These are phyloP conservation scores for Chimonanthus praecox DNA, from an alignment of 164 flowering plant genomes.

Conservation along the genomic window DNA sequence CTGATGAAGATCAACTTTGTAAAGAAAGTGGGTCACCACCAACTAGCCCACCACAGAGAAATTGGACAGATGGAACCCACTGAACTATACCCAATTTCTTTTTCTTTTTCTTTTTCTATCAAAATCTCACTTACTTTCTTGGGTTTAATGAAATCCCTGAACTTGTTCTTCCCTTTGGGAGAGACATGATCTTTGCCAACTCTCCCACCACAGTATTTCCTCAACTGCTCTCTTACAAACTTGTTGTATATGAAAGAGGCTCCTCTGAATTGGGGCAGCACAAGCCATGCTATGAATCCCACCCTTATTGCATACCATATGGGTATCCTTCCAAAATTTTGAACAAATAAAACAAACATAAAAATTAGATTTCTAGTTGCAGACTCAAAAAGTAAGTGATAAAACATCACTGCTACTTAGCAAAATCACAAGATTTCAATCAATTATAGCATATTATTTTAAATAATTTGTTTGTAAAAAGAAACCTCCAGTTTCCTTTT, in stretches of 20 bases:
- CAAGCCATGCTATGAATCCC: constrained; percentile 10
- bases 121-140: constrained; percentile 26
- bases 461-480: too few relatives aligned
- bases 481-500: too few relatives aligned
- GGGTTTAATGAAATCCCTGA: constrained; percentile 23
- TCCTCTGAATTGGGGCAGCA: constrained; percentile 15
- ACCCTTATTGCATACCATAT: constrained; percentile 10
- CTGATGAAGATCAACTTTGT: too few relatives aligned
- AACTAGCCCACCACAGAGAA: too few relatives aligned
- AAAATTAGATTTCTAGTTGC: neutral
- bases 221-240: constrained; percentile 10
- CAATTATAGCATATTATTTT: too few relatives aligned
- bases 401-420: neutral
- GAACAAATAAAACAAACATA: neutral
- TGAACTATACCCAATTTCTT: too few relatives aligned
- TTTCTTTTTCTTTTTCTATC: too few relatives aligned
- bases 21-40: too few relatives aligned
- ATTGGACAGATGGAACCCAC: too few relatives aligned
- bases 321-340: constrained; percentile 6
- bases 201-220: neutral
- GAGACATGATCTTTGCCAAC: constrained; percentile 13
- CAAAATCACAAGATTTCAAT: neutral
- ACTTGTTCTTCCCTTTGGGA: constrained; percentile 34
- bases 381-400: neutral
- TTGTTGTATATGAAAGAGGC: constrained; percentile 11